Evolutionary conservation across 306 rosid species (phyloP).

Genomic region (Cicer arietinum): DNA sequence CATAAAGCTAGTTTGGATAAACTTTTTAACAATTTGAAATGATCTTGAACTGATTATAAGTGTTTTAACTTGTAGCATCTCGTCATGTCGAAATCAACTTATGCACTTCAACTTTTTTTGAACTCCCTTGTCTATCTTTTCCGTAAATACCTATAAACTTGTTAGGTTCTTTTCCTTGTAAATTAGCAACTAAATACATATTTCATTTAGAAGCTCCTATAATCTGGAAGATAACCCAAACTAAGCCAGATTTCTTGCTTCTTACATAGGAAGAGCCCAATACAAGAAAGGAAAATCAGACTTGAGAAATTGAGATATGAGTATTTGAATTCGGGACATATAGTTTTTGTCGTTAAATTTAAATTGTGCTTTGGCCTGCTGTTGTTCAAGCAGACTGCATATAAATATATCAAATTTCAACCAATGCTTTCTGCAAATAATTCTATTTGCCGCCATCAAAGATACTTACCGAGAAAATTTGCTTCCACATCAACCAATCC

Average conservation of each 20-base stretch:
- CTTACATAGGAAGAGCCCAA: conserved; percentile 14
- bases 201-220: conserved; percentile 6
- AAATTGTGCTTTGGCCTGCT: background rate
- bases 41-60: background rate
- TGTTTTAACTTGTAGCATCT: background rate
- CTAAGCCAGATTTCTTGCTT: background rate
- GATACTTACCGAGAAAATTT: conserved; percentile 82
- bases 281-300: background rate
- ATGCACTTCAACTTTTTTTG: background rate
- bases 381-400: conserved; percentile 7
- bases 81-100: background rate
- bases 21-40: conserved; percentile 7
- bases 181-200: background rate
- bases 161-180: background rate
- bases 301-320: conserved; percentile 13
- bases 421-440: background rate
- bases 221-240: background rate
- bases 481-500: conserved; percentile 95
- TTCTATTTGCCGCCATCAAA: background rate
- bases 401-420: conserved; percentile 18
- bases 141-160: background rate
- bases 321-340: background rate
- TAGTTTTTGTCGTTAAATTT: conserved; percentile 19
- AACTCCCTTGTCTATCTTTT: background rate
- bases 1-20: conserved; percentile 2